phyloP scores from a whole-genome alignment of 2,329 filamentous ascomycete species.

The Fusarium ambrosium region DNA sequence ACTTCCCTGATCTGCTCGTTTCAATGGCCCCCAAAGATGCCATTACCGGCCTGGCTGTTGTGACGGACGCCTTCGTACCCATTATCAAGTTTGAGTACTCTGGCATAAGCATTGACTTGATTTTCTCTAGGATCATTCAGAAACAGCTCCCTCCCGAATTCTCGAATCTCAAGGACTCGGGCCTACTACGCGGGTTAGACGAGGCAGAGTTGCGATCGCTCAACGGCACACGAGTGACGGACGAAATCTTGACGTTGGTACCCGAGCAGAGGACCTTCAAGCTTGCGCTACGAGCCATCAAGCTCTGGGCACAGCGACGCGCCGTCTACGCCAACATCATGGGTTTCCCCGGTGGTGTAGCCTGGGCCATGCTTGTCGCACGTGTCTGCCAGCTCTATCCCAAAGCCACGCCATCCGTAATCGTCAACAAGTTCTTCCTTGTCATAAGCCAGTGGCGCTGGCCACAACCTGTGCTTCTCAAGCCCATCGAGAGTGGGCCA shows the following conservation, averaged over 20 bases:
- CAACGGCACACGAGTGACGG: conserved; percentile 94
- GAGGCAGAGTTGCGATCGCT: conserved; percentile 89
- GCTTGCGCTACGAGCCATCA: conserved; percentile 89
- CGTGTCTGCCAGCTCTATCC: conserved; percentile 97
- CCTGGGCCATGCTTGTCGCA: conserved; percentile 98
- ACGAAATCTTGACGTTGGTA: conserved; percentile 90
- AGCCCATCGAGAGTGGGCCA: conserved; percentile 85
- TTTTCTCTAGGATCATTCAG: conserved; percentile 82
- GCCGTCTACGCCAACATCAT: conserved; percentile 97
- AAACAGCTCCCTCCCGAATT: conserved; percentile 76
- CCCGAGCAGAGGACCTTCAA: conserved; percentile 92
- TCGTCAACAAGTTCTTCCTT: conserved; percentile 94
- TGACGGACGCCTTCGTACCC: conserved; percentile 92
- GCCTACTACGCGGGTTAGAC: conserved; percentile 86
- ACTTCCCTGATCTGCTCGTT: conserved; percentile 85
- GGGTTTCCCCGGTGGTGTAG: conserved; percentile 95
- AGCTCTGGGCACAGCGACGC: conserved; percentile 93
- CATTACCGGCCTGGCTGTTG: conserved; percentile 86
- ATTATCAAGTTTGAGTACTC: conserved; percentile 97
- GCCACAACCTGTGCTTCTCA: conserved; percentile 93
- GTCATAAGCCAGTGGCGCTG: conserved; percentile 93
- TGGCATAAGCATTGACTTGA: conserved; percentile 94
- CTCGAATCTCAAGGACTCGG: conserved; percentile 83
- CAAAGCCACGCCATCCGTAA: conserved; percentile 87
- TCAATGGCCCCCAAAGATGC: conserved; percentile 82